Evolutionary conservation across 305 asterid genomes (phyloP).

Genomic region (Plantago coronopus): DNA sequence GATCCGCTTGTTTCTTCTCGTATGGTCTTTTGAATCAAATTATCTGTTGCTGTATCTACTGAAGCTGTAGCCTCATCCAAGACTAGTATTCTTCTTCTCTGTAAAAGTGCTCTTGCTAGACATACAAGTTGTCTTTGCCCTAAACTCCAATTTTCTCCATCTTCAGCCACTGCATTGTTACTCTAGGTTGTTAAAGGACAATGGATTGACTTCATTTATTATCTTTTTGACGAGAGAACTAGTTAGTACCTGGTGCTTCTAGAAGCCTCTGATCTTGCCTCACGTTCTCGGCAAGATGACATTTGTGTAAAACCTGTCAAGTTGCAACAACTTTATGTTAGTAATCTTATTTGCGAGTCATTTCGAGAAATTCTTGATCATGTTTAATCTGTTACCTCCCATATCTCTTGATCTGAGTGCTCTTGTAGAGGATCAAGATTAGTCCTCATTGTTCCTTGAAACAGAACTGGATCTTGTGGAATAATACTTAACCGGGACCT

Average conservation of each 20-base stretch:
- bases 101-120: conserved; percentile 54
- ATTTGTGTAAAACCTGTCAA: conserved; percentile 58
- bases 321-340: background rate
- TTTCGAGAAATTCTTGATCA: background rate
- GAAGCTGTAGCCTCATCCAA: conserved; percentile 83
- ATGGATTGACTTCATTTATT: background rate
- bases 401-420: conserved; percentile 58
- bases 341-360: background rate
- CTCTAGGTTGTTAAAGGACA: background rate
- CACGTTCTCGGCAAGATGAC: conserved; percentile 57
- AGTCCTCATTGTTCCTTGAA: conserved; percentile 73
- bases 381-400: conserved; percentile 50
- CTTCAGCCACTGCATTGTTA: conserved; percentile 53
- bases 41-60: conserved; percentile 68
- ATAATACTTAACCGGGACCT: conserved; percentile 69
- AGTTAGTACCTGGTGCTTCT: conserved; percentile 60
- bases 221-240: background rate
- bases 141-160: conserved; percentile 77
- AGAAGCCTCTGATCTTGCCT: conserved; percentile 60
- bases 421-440: conserved; percentile 69
- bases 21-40: conserved; percentile 63
- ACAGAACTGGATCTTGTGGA: conserved; percentile 82
- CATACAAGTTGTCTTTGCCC: conserved; percentile 80
- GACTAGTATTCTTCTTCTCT: conserved; percentile 57
- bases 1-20: conserved; percentile 61